phyloP scores from a whole-genome alignment of 768 basidiomycete genomes.

The Amanita muscaria region DNA sequence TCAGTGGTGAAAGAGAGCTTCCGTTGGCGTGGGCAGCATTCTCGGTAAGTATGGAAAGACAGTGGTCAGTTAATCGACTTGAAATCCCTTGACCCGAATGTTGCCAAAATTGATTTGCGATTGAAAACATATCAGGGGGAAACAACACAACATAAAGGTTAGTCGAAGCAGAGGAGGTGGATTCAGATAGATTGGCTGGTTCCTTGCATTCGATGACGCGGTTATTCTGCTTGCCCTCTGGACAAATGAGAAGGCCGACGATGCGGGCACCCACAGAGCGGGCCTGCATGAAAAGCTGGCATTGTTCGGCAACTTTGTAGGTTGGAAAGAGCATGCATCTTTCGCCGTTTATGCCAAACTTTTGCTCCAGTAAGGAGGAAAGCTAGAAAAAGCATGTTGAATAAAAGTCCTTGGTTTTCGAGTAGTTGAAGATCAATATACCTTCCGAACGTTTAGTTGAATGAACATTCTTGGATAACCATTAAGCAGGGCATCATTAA shows the following conservation, averaged over 20 bases:
- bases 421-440: slow-evolving; percentile 28
- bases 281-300: too few relatives aligned
- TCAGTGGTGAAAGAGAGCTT: slow-evolving; percentile 19
- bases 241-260: too few relatives aligned
- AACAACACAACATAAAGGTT: slow-evolving; percentile 77
- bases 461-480: slow-evolving; percentile 97
- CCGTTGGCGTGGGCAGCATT: slow-evolving; percentile 17
- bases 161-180: slow-evolving; percentile 12
- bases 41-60: slow-evolving; percentile 62
- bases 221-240: slow-evolving; percentile 34
- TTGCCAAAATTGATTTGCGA: slow-evolving; percentile 94
- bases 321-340: too few relatives aligned
- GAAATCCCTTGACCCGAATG: slow-evolving; percentile 88
- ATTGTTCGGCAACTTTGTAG: too few relatives aligned
- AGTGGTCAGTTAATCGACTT: slow-evolving; percentile 81
- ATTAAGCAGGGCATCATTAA: slow-evolving; percentile 70
- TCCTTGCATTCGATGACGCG: slow-evolving; percentile 22
- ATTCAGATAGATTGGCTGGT: slow-evolving; percentile 24
- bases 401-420: not conserved
- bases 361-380: slow-evolving; percentile 67
- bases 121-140: slow-evolving; percentile 43
- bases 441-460: slow-evolving; percentile 76
- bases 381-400: slow-evolving; percentile 34
- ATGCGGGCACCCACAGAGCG: too few relatives aligned
- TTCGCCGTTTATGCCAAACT: too few relatives aligned